Conservation (phyloP, 2,329 filamentous ascomycete genomes). For the Chaetothyriales sp. region DNA sequence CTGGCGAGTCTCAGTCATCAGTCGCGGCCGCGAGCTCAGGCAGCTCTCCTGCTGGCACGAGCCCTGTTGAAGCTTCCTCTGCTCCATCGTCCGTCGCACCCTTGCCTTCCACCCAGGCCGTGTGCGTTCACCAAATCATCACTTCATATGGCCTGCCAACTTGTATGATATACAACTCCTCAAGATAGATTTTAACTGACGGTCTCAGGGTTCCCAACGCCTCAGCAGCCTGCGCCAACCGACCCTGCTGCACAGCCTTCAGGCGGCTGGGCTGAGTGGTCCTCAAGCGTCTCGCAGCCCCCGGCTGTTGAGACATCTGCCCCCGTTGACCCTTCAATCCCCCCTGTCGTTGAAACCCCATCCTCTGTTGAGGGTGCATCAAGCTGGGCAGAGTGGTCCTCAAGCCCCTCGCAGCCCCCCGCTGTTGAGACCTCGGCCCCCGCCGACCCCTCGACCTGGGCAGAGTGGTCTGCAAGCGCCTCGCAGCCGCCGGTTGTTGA, state of each 20-base stretch:
- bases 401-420: no score
- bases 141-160: slow-evolving; percentile 15
- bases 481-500: no score
- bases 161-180: slow-evolving; percentile 9
- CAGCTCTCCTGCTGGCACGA: slow-evolving; percentile 11
- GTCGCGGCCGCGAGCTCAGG: slow-evolving; percentile 12
- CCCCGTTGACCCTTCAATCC: slow-evolving; percentile 7
- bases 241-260: not conserved
- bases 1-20: slow-evolving; percentile 50
- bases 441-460: no score
- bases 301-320: slow-evolving; percentile 16
- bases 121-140: slow-evolving; percentile 10
- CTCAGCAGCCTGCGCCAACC: slow-evolving; percentile 2
- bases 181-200: not conserved
- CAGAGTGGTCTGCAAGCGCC: no score
- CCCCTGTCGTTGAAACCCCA: no score
- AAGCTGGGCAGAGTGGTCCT: no score
- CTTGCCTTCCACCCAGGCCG: slow-evolving; percentile 1
- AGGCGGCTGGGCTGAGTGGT: not conserved
- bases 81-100: slow-evolving; percentile 2
- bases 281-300: slow-evolving; percentile 14
- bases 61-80: slow-evolving; percentile 3
- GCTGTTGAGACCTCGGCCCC: no score
- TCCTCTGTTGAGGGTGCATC: no score
- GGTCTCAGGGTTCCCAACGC: slow-evolving; percentile 11